Evolutionary conservation across 768 basidiomycete species (phyloP).

Genomic region (Tricholoma furcatifolium): DNA sequence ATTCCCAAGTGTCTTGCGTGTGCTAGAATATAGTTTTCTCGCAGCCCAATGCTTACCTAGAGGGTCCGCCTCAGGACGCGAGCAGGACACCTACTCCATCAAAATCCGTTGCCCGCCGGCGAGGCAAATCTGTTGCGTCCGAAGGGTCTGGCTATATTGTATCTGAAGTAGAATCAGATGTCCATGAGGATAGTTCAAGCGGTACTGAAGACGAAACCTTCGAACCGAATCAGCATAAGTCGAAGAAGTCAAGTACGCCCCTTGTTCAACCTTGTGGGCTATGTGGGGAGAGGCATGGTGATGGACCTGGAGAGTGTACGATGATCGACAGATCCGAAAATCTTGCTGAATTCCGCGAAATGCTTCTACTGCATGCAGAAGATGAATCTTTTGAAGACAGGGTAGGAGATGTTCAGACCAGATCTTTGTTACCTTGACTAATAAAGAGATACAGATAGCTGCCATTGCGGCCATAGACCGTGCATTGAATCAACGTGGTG

Average conservation of each 20-base stretch:
- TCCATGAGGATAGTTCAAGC: constrained; percentile 16
- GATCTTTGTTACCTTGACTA: constrained; percentile 1
- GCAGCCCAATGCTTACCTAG: constrained; percentile 31
- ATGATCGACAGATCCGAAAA: constrained; percentile 70
- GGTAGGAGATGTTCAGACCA: constrained; percentile 36
- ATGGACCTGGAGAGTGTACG: constrained; percentile 44
- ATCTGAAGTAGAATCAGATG: constrained; percentile 28
- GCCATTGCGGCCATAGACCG: constrained; percentile 74
- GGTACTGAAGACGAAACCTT: constrained; percentile 14
- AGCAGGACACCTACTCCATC: constrained; percentile 6
- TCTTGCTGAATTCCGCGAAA: constrained; percentile 66
- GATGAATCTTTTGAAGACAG: constrained; percentile 67
- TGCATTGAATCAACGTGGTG: constrained; percentile 54
- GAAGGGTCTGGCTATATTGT: constrained; percentile 33
- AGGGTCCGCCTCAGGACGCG: constrained; percentile 11
- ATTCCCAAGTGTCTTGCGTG: not conserved
- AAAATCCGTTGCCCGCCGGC: too few species aligned
- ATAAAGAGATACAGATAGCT: constrained; percentile 34
- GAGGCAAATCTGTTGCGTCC: constrained; percentile 22
- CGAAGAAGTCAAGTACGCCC: constrained; percentile 16
- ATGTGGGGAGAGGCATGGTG: constrained; percentile 54
- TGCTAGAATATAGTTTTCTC: not conserved
- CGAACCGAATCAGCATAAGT: constrained; percentile 13
- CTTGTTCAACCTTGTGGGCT: constrained; percentile 49
- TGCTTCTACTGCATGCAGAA: constrained; percentile 60